Evolutionary conservation across 768 basidiomycete species (phyloP), one percentile per base, ranked within the genome.

Genomic region (Termitomyces sp.): DNA sequence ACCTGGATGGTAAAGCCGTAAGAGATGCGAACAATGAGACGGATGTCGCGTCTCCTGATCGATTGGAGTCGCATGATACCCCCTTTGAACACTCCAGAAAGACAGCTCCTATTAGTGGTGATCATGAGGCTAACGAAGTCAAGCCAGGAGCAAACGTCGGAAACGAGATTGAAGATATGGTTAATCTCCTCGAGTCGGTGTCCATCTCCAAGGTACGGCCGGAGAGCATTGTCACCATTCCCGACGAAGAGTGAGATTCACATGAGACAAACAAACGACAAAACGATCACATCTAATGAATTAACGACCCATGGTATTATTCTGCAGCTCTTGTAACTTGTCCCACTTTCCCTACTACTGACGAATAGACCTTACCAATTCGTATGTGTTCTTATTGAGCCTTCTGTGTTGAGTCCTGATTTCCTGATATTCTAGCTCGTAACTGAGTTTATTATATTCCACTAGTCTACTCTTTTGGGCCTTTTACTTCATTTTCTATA

Each of bases 111-210:
- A 64, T 50, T 21, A 38, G 54, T 11, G 66, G 48, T 10, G 63
- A 59, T 32, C 60, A 62, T 45, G 48, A 24, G 35, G 22, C 22
- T 14, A 22, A 22, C 15, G 35, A 49, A 26, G 49, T 61, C 21
- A 62, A 55, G 32, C 38, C 60, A 2, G 55, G 45, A 30, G 47
- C 54, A 38, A 54, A 53, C 10, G 47, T 62, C 14, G 75, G 66
- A 15, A 66, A 72, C 52, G 81, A 85, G 30, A 72, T 85, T 30
- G 87, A 83, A 66, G 80, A 81, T 53, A 82, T 88, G 51, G 81
- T 90, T 57, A 82, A 77, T 61, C 74, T 88, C 60, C 80, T 89
- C 12, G 84, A 90, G 69, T 64, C 74, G 1, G 65, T 59, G 30
- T 62, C 71, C 37, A 55, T 70, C 41, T 62, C 70, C 44, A 79